A percentile compares a stretch with the other conserved stretches of the same genome.
These are phyloP conservation scores for Melanopsichium pennsylvanicum DNA, from an alignment of 1,284 basidiomycete species.

Conservation along the genomic window DNA sequence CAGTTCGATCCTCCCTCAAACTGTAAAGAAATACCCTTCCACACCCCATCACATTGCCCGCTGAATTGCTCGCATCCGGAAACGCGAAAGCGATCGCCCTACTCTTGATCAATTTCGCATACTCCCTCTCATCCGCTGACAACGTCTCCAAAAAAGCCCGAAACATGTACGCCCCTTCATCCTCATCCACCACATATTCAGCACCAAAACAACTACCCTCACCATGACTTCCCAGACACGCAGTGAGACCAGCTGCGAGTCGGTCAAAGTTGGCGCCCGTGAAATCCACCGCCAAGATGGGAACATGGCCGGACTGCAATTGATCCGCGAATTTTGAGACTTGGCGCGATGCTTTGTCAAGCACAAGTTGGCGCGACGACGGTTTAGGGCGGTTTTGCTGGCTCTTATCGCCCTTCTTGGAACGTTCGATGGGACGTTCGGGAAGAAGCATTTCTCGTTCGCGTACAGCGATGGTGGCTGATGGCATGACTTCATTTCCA, in stretches of 20 bases:
- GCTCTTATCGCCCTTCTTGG: constrained; percentile 46
- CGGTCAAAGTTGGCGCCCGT: constrained; percentile 43
- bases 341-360: constrained; percentile 55
- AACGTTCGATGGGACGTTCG: constrained; percentile 42
- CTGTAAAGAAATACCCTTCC: constrained; percentile 50
- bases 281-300: constrained; percentile 59
- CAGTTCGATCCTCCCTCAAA: constrained; percentile 45
- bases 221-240: constrained; percentile 40
- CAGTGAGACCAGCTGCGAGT: constrained; percentile 39
- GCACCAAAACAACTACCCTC: constrained; percentile 1
- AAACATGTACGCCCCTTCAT: constrained; percentile 45
- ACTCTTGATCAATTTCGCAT: constrained; percentile 40
- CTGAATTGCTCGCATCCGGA: constrained; percentile 29
- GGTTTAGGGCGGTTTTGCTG: constrained; percentile 51
- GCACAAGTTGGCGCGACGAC: constrained; percentile 42
- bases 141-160: constrained; percentile 44
- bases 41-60: constrained; percentile 15
- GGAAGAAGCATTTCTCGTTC: constrained; percentile 51
- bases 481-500: constrained; percentile 45
- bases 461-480: constrained; percentile 34
- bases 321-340: constrained; percentile 47
- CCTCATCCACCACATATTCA: constrained; percentile 9
- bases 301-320: constrained; percentile 47
- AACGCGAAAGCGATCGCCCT: constrained; percentile 40
- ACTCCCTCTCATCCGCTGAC: constrained; percentile 57